A percentile compares a stretch with the other conserved stretches of the same genome.
These are phyloP conservation scores for Annulohypoxylon nitens DNA, from an alignment of 495 filamentous ascomycete species.

Conservation along the genomic window DNA sequence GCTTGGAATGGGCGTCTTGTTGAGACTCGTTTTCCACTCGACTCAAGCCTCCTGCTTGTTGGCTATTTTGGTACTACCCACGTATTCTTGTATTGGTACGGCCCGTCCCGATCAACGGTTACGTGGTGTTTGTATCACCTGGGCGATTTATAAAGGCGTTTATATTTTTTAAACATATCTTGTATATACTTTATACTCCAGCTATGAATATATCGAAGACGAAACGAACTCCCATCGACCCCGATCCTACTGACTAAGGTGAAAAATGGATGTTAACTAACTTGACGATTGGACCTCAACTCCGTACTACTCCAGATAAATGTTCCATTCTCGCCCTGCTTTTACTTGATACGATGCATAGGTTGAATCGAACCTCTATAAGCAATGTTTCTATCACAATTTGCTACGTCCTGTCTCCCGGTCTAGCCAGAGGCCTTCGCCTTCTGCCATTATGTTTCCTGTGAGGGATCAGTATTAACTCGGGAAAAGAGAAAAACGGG, in stretches of 20 bases:
- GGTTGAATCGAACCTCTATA: not conserved
- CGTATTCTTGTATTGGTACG: not conserved
- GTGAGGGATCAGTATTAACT: slow-evolving; percentile 13
- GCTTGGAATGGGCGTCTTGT: not conserved
- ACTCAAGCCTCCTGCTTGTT: not conserved
- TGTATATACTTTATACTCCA: slow-evolving; percentile 37
- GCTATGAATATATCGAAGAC: slow-evolving; percentile 23
- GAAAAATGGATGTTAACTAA: not conserved
- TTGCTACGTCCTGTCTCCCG: slow-evolving; percentile 23
- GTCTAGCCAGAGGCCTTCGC: slow-evolving; percentile 48
- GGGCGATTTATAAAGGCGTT: slow-evolving; percentile 10
- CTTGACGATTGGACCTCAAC: not conserved
- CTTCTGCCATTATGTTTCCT: slow-evolving; percentile 48
- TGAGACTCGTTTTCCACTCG: not conserved
- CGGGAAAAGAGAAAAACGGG: not conserved
- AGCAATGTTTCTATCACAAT: slow-evolving; percentile 20
- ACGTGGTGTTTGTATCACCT: not conserved
- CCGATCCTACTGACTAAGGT: not conserved
- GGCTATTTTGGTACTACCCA: not conserved
- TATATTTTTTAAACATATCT: slow-evolving; percentile 7
- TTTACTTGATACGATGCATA: not conserved
- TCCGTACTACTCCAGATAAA: not conserved
- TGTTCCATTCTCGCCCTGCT: slow-evolving; percentile 3
- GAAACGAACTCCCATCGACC: not conserved
- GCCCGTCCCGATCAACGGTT: not conserved